Conservation (phyloP, 257 asterid species). For the Paulownia fortunei region DNA sequence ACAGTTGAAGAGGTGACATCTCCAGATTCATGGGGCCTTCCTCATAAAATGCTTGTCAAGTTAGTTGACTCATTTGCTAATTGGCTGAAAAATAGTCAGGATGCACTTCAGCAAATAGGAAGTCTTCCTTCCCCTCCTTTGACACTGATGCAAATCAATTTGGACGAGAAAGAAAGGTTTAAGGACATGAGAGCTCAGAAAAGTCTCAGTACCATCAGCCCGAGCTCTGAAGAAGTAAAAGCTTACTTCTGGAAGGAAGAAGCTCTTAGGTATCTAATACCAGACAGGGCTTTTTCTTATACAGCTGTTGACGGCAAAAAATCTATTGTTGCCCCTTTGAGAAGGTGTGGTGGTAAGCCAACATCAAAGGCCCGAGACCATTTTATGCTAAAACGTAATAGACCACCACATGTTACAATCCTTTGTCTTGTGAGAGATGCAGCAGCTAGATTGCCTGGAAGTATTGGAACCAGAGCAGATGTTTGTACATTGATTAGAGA, state of each 20-base stretch:
- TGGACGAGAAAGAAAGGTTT: slow-evolving; percentile 83
- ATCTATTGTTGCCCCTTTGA: too few species aligned
- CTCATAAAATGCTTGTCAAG: too few species aligned
- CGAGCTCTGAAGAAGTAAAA: slow-evolving; percentile 78
- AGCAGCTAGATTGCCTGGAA: slow-evolving; percentile 93
- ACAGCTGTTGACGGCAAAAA: too few species aligned
- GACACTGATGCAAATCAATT: slow-evolving; percentile 58
- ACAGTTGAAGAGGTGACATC: slow-evolving; percentile 70
- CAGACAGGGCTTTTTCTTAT: too few species aligned
- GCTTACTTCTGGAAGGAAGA: slow-evolving; percentile 75
- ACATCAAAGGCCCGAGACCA: too few species aligned
- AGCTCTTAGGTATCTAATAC: too few species aligned
- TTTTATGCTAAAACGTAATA: too few species aligned
- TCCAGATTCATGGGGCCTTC: slow-evolving; percentile 83
- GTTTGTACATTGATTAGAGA: slow-evolving; percentile 83
- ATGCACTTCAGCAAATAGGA: slow-evolving; percentile 81
- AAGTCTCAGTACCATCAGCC: slow-evolving; percentile 74
- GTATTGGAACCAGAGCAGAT: slow-evolving; percentile 87
- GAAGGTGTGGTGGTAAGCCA: too few species aligned
- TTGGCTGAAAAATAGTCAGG: too few species aligned
- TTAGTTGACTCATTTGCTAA: too few species aligned
- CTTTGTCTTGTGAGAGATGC: too few species aligned
- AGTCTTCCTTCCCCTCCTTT: slow-evolving; percentile 78
- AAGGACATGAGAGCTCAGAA: slow-evolving; percentile 85
- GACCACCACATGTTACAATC: too few species aligned